phyloP scores from a whole-genome alignment of 345 rosid genomes.

The Laguncularia racemosa region DNA sequence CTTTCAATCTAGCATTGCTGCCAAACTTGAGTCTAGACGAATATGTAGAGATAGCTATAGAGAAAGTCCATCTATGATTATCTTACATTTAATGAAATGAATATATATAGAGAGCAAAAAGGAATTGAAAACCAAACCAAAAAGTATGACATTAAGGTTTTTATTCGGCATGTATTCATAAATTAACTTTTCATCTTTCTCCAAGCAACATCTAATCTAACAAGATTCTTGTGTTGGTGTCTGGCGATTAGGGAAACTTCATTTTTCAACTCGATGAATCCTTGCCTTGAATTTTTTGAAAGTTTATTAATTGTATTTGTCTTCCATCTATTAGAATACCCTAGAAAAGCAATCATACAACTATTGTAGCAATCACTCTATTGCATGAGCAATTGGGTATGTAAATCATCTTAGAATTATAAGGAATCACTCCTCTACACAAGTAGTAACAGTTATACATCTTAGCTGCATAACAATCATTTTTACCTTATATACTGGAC shows the following conservation, averaged over 20 bases:
- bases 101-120: not conserved
- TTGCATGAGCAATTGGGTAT: too few relatives aligned
- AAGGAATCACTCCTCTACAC: not conserved
- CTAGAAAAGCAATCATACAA: constrained; percentile 11
- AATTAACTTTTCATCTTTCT: constrained; percentile 38
- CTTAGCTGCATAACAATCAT: not conserved
- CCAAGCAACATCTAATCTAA: constrained; percentile 46
- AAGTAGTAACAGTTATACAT: not conserved
- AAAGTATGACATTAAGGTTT: constrained; percentile 38
- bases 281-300: constrained; percentile 41
- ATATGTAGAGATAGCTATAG: not conserved
- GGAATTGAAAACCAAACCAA: constrained; percentile 20
- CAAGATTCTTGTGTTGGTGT: constrained; percentile 54
- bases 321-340: constrained; percentile 31
- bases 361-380: not conserved
- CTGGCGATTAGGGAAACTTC: constrained; percentile 42
- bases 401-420: not conserved
- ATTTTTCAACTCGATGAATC: constrained; percentile 41
- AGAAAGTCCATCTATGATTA: not conserved
- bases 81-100: not conserved
- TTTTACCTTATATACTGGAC: constrained; percentile 43
- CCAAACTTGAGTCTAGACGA: constrained; percentile 20
- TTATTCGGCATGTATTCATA: constrained; percentile 46
- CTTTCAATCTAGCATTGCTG: constrained; percentile 32
- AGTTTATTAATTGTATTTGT: constrained; percentile 51